Percentiles rank a stretch among this genome's conserved stretches.
Evolutionary conservation across 2,329 filamentous ascomycete genomes (phyloP).

Genomic region (Scytalidium lignicola): DNA sequence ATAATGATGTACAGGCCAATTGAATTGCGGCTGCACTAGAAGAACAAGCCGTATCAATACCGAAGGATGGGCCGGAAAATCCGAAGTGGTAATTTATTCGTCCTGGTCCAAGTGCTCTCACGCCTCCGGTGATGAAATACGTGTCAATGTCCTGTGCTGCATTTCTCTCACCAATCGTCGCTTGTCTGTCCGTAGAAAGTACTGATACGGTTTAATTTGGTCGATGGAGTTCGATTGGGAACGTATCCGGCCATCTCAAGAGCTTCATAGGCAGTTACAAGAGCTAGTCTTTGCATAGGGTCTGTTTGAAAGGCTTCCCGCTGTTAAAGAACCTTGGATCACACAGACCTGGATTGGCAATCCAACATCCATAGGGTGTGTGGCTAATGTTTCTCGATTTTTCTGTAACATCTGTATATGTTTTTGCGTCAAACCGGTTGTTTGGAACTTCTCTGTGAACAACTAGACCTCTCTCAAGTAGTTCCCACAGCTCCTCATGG

Average conservation of each 20-base stretch:
- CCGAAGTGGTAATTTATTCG: conserved; percentile 37
- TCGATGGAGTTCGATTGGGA: conserved; percentile 24
- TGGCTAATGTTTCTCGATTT: conserved; percentile 72
- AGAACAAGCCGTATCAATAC: conserved; percentile 38
- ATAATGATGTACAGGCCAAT: conserved; percentile 24
- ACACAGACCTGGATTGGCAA: conserved; percentile 68
- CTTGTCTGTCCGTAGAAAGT: conserved; percentile 27
- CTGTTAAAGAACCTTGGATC: conserved; percentile 79
- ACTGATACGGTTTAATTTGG: conserved; percentile 36
- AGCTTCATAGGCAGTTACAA: conserved; percentile 75
- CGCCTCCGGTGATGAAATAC: conserved; percentile 36
- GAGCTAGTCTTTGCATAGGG: conserved; percentile 71
- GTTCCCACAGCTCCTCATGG: conserved; percentile 68
- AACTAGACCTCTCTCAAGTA: conserved; percentile 69
- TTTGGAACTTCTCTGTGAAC: conserved; percentile 62
- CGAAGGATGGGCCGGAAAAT: conserved; percentile 34
- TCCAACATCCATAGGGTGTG: conserved; percentile 71
- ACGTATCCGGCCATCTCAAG: conserved; percentile 78
- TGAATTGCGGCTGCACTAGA: conserved; percentile 32
- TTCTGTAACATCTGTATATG: conserved; percentile 65
- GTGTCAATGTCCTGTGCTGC: conserved; percentile 33
- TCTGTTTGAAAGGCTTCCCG: conserved; percentile 73
- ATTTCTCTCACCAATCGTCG: conserved; percentile 29
- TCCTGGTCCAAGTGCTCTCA: conserved; percentile 27
- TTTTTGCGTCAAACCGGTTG: conserved; percentile 67